Conservation (phyloP, 2,329 filamentous ascomycete species). For the Neophaeococcomyces aloes region DNA sequence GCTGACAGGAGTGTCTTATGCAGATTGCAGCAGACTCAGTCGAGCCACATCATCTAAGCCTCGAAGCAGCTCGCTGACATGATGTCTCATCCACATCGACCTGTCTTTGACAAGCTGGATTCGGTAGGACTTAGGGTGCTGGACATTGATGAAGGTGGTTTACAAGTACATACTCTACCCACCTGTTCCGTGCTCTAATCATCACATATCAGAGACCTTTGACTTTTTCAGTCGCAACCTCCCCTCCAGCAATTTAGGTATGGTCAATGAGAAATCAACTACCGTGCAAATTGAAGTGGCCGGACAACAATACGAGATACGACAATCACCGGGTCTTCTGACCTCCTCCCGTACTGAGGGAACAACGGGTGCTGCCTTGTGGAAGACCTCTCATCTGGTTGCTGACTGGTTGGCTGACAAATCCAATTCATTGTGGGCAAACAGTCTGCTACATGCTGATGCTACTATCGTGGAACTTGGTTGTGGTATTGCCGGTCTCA, state of each 20-base stretch:
- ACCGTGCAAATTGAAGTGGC: slow-evolving; percentile 58
- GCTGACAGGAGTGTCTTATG: too few species aligned
- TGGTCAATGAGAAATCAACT: slow-evolving; percentile 62
- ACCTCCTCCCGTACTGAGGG: slow-evolving; percentile 63
- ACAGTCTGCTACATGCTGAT: slow-evolving; percentile 41
- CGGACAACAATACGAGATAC: slow-evolving; percentile 60
- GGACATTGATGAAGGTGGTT: slow-evolving; percentile 47
- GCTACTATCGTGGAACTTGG: slow-evolving; percentile 71
- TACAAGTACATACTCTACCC: background rate
- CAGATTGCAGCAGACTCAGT: background rate
- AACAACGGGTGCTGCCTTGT: slow-evolving; percentile 76
- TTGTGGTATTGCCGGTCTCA: slow-evolving; percentile 73
- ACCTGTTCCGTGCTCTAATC: slow-evolving; percentile 3
- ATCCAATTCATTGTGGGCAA: slow-evolving; percentile 52
- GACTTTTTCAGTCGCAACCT: slow-evolving; percentile 69
- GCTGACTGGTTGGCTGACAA: slow-evolving; percentile 64
- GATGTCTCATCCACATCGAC: background rate
- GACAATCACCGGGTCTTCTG: slow-evolving; percentile 74
- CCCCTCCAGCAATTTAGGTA: slow-evolving; percentile 69
- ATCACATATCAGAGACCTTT: slow-evolving; percentile 60
- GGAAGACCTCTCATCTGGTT: slow-evolving; percentile 79
- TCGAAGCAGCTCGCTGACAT: background rate
- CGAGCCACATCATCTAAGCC: background rate
- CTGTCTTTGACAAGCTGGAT: slow-evolving; percentile 6
- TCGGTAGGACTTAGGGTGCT: slow-evolving; percentile 22